phyloP scores from a whole-genome alignment of 2,329 filamentous ascomycete genomes.

The Aureobasidium sp. region DNA sequence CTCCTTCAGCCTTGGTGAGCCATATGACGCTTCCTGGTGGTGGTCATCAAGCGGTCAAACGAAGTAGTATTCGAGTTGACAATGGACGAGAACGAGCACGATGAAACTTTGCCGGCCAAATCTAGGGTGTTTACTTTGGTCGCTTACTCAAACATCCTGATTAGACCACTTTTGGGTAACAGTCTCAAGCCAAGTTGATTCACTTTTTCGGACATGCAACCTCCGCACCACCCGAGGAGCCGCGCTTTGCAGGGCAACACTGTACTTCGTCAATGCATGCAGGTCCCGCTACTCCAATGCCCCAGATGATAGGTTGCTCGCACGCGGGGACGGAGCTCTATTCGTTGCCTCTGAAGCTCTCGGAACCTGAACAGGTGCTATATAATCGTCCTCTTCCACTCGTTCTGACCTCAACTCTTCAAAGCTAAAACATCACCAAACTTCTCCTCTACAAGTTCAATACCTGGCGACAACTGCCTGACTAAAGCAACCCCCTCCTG shows the following conservation, averaged over 20 bases:
- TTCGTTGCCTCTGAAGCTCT: background rate
- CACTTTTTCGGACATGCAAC: background rate
- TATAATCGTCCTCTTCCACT: background rate
- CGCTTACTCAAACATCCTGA: background rate
- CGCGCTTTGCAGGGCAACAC: background rate
- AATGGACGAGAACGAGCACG: background rate
- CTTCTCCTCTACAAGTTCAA: background rate
- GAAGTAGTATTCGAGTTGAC: background rate
- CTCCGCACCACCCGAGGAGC: background rate
- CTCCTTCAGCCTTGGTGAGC: background rate
- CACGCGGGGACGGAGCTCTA: background rate
- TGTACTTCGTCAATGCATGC: background rate
- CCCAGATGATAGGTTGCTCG: background rate
- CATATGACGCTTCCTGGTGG: background rate
- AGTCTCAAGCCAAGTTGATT: background rate
- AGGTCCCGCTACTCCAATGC: background rate
- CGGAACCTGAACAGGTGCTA: background rate
- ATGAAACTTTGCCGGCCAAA: background rate
- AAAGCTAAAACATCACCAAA: background rate
- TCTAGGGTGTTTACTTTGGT: background rate
- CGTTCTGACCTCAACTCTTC: background rate
- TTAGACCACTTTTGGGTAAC: background rate
- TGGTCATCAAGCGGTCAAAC: slow-evolving; percentile 6
- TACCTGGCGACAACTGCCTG: background rate
- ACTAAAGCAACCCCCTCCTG: background rate